Evolutionary conservation across 768 basidiomycete species (phyloP), one percentile per base, ranked within the genome.

Genomic region (Melanogaster broomeanus): DNA sequence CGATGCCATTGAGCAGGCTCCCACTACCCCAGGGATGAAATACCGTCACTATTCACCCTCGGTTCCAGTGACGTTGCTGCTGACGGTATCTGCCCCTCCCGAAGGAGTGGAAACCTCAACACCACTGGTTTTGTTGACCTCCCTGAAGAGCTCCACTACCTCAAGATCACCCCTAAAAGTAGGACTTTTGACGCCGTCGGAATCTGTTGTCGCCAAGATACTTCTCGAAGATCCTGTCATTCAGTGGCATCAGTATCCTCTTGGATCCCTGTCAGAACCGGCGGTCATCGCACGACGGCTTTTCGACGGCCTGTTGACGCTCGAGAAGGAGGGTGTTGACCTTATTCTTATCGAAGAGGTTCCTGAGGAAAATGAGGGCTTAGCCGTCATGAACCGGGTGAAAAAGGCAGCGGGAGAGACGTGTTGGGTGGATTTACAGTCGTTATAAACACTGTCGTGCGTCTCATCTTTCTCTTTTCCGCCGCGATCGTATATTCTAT

Each of bases 21-120:
- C 97, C 9, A 93, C 93, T 8, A 98, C 97, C 0, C 97, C 97
- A 2, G 97, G 97, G 28, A 97, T 98, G 95, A 99, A 99, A 72
- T 99, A 99, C 68, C 83, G 88, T 45, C 97, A 99, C 72, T 99
- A 99, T 67, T 89, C 95, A 21, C 97, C 97, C 2, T 74, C 86
- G 1, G 85, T 94, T 4, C 93, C 93, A 2, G 90, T 98, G 27
- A 82, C 81, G 19, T 79, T 98, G 6, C 73, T 93, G 34, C 77
- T 80, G 55, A 82, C 83, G 3, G 59, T 70, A 5, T 71, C 78
- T n/a, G 53, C 61, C 38, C 76, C 78, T 22, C 77, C 81, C 7
- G 19, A 47, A 6, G 72, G 70, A 19, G 53, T 58, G n/a, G 44
- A 65, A 7, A 48, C 72, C 3, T 61, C 68, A 12, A 60, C 72